Evolutionary conservation across 2,329 filamentous ascomycete genomes (phyloP).

Genomic region (Sclerotinia glacialis): DNA sequence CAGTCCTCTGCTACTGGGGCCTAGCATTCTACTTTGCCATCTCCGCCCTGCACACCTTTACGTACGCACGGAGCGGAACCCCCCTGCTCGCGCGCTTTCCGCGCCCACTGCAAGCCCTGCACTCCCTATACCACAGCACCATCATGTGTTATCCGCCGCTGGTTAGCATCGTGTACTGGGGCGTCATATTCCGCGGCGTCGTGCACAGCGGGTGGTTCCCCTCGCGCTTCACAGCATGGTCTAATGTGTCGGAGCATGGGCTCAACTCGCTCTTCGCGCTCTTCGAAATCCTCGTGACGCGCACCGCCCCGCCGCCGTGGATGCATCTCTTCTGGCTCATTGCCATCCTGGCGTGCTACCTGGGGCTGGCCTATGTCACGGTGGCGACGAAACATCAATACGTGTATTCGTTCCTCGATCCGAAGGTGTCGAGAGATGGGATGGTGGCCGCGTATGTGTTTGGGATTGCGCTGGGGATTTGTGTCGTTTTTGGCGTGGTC

Average conservation of each 20-base stretch:
- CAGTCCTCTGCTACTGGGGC: slow-evolving; percentile 67
- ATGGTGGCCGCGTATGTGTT: slow-evolving; percentile 33
- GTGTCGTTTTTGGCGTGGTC: slow-evolving; percentile 31
- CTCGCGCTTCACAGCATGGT: slow-evolving; percentile 55
- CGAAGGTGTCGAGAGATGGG: slow-evolving; percentile 36
- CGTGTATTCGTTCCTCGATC: slow-evolving; percentile 75
- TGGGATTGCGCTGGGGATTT: slow-evolving; percentile 34
- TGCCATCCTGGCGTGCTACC: slow-evolving; percentile 68
- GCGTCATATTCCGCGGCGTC: slow-evolving; percentile 49
- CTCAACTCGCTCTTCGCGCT: slow-evolving; percentile 72
- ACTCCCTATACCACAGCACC: slow-evolving; percentile 62
- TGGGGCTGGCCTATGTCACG: slow-evolving; percentile 72
- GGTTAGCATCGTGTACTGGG: slow-evolving; percentile 72
- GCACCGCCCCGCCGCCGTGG: slow-evolving; percentile 61
- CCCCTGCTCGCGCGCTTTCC: slow-evolving; percentile 59
- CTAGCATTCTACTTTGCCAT: slow-evolving; percentile 74
- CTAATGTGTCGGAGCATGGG: slow-evolving; percentile 69
- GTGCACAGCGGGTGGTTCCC: slow-evolving; percentile 44
- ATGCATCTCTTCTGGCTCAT: slow-evolving; percentile 66
- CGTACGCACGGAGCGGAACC: slow-evolving; percentile 59
- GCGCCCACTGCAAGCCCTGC: slow-evolving; percentile 60
- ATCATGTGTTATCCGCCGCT: slow-evolving; percentile 64
- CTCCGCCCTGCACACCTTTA: slow-evolving; percentile 64
- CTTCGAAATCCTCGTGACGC: slow-evolving; percentile 69
- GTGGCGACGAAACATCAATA: slow-evolving; percentile 68